Base-by-base conservation (phyloP, 345 rosid genomes). In the Eucalyptus cloeziana region DNA sequence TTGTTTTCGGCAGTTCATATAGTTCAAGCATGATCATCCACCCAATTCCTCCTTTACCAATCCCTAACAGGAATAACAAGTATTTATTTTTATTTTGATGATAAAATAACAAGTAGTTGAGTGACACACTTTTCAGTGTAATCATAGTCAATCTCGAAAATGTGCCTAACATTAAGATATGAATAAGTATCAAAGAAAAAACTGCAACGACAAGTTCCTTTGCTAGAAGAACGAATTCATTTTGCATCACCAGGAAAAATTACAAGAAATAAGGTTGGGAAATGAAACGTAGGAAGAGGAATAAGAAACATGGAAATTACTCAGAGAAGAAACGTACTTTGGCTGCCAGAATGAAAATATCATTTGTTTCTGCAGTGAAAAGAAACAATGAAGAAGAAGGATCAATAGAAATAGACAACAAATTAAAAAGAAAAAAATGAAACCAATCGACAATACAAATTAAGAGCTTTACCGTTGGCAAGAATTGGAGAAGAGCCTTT, bases 281-380 rank as follows among this genome's bases (percentile, higher is more conserved):
- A 51, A 19, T 24, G 22, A n/a, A 8, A 86, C 27, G 5, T 19
- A 13, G 64, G 51, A 86, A 51, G 60, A n/a, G 87, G 16, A 51
- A 31, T n/a, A 13, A 50, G 50, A 21, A 80, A 62, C 27, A 56
- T 17, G 43, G 45, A 62, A 85, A 86, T 3, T 52, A 31, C 62
- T 87, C 15, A 49, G 11, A 86, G 45, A 86, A 81, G 83, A 87
- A 40, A 67, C 86, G 86, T 94, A 94, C 99, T 98, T 97, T 97
- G 54, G 99, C 99, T 87, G 96, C 99, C 86, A 97, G 96, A 90
- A 94, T 95, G 92, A 97, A 97, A 79, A 96, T 96, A 87, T 96
- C 97, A 94, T 97, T 97, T 88, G 98, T 96, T 89, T 97, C 99
- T 96, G 97, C 89, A 91, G 88, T 86, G 86, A 83, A 86, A 76